Conservation (phyloP, 108 stramenopile genomes). For the Schizochytrium sp. region DNA sequence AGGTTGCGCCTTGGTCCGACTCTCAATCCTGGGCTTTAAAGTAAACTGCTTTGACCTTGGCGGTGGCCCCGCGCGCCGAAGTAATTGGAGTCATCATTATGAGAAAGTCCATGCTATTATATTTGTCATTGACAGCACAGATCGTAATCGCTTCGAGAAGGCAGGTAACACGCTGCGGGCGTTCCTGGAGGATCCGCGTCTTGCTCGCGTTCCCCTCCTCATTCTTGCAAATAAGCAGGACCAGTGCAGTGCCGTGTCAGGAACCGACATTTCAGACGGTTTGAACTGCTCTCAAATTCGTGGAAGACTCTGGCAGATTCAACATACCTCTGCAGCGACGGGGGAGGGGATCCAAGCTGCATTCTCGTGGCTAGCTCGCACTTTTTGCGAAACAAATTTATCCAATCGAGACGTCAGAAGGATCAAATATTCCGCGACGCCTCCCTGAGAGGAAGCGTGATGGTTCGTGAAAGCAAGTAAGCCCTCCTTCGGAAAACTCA, state of each 20-base stretch:
- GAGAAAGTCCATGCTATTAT: background rate
- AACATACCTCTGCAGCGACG: background rate
- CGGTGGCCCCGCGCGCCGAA: background rate
- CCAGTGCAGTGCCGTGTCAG: background rate
- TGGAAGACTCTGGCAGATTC: background rate
- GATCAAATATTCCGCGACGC: background rate
- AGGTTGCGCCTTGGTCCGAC: background rate
- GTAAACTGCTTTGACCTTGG: background rate
- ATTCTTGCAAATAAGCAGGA: background rate
- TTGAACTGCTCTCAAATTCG: slow-evolving; percentile 4
- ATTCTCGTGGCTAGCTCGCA: background rate
- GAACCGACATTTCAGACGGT: slow-evolving; percentile 5
- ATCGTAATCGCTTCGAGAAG: background rate
- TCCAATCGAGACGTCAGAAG: background rate
- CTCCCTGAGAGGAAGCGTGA: too few species aligned
- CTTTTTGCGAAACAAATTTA: background rate
- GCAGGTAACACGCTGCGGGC: background rate
- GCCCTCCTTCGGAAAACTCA: background rate
- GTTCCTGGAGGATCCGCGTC: background rate
- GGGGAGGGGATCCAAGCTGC: background rate
- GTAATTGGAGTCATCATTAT: background rate
- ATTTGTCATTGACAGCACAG: slow-evolving; percentile 10
- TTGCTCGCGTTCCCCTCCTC: background rate
- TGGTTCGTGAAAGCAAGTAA: background rate
- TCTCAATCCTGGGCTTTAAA: background rate